Base-by-base conservation (phyloP, 2,329 filamentous ascomycete genomes). In the Tothia fuscella region DNA sequence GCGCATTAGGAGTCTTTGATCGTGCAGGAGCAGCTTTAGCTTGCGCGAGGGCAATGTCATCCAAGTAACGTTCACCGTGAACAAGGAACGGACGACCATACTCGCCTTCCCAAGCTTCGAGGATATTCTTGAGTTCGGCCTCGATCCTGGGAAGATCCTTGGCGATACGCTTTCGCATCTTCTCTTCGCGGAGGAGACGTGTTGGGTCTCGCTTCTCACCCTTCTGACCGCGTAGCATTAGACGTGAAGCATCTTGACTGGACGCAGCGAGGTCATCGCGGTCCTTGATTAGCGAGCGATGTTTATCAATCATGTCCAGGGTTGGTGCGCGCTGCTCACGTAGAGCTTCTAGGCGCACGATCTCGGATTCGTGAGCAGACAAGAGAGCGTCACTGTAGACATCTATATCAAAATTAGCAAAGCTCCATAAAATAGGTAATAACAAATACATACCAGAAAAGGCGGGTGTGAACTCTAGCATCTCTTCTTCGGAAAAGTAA, bases 401-500 rank as follows among this genome's bases (percentile, higher is more conserved):
- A 56, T 96, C 91, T 9, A 51, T 50, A 17, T 5, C 3, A 40
- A 28, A 33, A 28, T 39, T 13, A 39, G 42, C 26, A 39, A 3
- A 10, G 13, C 21, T 25, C 37, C 19, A 44, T 4, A 3, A n/a
- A 31, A 13, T 16, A 12, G 21, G 19, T 13, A 16, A 12, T 10
- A 6, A 29, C 13, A 20, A 33, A n/a, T 16, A 13, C 54, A 39
- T 46, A 60, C 58, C 58, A 34, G 87, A 93, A 58, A 96, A 96
- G 31, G 88, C 91, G 0, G 93, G 91, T 0, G 88, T 91, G 52
- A 98, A 98, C 51, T 95, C 88, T 43, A 96, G 76, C 88, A 96
- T 96, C 64, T 98, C 91, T 54, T 98, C 91, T 57, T 98, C 91
- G 0, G 85, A 94, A 56, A 93, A 88, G 66, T 91, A 96, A 2